These are phyloP conservation scores for Podospora tetraspora DNA, from an alignment of 495 filamentous ascomycete species.

Conservation along the genomic window DNA sequence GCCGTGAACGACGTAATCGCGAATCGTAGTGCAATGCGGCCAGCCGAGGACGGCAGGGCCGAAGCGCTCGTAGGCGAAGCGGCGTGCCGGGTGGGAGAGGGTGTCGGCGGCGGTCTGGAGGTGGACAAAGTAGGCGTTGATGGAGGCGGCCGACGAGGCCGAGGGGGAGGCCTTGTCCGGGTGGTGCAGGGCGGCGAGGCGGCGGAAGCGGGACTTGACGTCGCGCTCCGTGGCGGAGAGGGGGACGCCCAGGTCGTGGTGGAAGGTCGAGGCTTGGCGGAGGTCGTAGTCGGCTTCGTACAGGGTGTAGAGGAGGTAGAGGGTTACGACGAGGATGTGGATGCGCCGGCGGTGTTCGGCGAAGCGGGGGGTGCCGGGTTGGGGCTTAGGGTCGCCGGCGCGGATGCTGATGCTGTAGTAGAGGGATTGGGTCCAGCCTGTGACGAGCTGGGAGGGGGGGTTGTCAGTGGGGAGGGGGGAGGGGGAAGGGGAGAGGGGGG, in stretches of 20 bases:
- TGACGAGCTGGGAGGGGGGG: constrained; percentile 55
- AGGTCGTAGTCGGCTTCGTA: constrained; percentile 87
- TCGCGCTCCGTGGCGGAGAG: constrained; percentile 63
- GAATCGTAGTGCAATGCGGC: constrained; percentile 60
- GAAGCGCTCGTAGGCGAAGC: constrained; percentile 92
- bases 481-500: constrained; percentile 1
- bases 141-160: constrained; percentile 17
- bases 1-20: constrained; percentile 68
- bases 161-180: constrained; percentile 65
- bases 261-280: constrained; percentile 66
- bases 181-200: constrained; percentile 77
- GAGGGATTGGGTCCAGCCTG: constrained; percentile 68
- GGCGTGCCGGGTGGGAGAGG: constrained; percentile 67
- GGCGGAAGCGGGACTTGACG: constrained; percentile 80
- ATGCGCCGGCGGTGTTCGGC: constrained; percentile 70
- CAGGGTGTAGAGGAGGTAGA: constrained; percentile 88
- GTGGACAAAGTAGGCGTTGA: constrained; percentile 66
- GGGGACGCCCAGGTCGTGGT: constrained; percentile 64
- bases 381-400: constrained; percentile 77
- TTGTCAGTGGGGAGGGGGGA: background rate
- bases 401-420: constrained; percentile 90
- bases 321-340: constrained; percentile 70
- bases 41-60: constrained; percentile 63
- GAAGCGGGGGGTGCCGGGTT: constrained; percentile 63
- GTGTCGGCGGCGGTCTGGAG: constrained; percentile 81